Conservation (phyloP, 192 early-diverging fungal genomes). For the Podila clonocystis region DNA sequence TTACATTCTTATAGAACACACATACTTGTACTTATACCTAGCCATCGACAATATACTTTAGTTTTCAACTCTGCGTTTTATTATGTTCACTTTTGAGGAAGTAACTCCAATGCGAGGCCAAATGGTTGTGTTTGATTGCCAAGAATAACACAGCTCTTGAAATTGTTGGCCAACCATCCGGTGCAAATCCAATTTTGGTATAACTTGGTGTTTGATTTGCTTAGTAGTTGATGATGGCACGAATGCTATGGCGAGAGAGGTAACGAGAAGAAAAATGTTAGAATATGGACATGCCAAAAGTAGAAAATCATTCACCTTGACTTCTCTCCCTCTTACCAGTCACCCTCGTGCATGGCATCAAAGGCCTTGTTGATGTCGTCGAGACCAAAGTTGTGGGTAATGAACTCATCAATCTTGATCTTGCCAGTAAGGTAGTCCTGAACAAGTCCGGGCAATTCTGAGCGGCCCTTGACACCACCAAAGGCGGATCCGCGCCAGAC, state of each 20-base stretch:
- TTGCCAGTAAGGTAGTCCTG: slow-evolving; percentile 84
- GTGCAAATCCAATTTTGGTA: background rate
- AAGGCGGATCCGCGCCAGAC: slow-evolving; percentile 97
- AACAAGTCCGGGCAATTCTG: slow-evolving; percentile 89
- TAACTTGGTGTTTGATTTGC: background rate
- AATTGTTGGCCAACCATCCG: background rate
- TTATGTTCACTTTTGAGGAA: too few relatives aligned
- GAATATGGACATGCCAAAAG: background rate
- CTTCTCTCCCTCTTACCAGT: slow-evolving; percentile 52
- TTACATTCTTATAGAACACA: too few relatives aligned
- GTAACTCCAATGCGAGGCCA: too few relatives aligned
- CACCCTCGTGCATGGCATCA: slow-evolving; percentile 86
- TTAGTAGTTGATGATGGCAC: slow-evolving; percentile 41
- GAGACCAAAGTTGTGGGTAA: slow-evolving; percentile 85
- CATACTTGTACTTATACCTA: too few relatives aligned
- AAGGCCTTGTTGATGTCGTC: slow-evolving; percentile 94
- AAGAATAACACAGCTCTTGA: slow-evolving; percentile 13
- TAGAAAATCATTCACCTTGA: background rate
- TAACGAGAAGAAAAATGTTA: background rate
- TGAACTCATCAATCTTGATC: slow-evolving; percentile 92
- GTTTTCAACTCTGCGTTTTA: too few relatives aligned
- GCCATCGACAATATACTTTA: too few relatives aligned
- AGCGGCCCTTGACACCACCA: slow-evolving; percentile 95
- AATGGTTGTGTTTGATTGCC: too few relatives aligned
- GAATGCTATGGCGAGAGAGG: slow-evolving; percentile 25